Evolutionary conservation across 208 protist genomes (phyloP), one percentile per base, ranked within the genome.

Genomic region (Trypanosoma theileri): DNA sequence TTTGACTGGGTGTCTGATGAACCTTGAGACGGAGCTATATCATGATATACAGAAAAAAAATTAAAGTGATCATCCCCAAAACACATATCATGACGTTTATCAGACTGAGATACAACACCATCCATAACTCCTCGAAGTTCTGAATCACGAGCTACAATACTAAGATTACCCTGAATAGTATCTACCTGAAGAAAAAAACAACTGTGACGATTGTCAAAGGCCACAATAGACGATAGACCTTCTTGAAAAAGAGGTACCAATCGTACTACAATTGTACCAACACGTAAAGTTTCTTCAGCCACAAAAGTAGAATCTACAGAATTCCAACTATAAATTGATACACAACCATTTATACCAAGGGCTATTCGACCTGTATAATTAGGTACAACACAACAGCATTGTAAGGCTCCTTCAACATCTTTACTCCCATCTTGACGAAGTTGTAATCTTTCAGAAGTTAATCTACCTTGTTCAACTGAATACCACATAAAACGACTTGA

Each of bases 331-430:
- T 85, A 92, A 0, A 90, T 42, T 24, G 73, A 63, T 12, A 96
- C 75, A 68, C 86, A 83, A 0, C 90, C 90, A 71, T 82, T 89
- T 13, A 96, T 80, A 31, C 86, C 90, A 17, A 96, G 69, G 40
- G 84, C 87, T 42, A 96, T 85, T 51, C 85, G 69, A 14, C 88
- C 82, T 22, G 65, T 62, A 67, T 85, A 86, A 60, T 88, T 65
- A 0, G 90, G 90, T 21, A 96, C 84, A 12, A 79, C 63, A 57
- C 82, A 81, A 69, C 90, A 93, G 73, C 90, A 93, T 66, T 92
- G 84, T 44, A 93, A 59, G 22, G 83, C 75, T 14, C 90, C 87
- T 22, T 77, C 81, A 51, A 93, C 84, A 66, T 92, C 88, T 54
- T 86, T 85, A 17, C 72, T 71, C 13, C 74, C 80, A 22, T 79